phyloP scores from a whole-genome alignment of 1,139 yeast species.

The Kodamaea alishanica region DNA sequence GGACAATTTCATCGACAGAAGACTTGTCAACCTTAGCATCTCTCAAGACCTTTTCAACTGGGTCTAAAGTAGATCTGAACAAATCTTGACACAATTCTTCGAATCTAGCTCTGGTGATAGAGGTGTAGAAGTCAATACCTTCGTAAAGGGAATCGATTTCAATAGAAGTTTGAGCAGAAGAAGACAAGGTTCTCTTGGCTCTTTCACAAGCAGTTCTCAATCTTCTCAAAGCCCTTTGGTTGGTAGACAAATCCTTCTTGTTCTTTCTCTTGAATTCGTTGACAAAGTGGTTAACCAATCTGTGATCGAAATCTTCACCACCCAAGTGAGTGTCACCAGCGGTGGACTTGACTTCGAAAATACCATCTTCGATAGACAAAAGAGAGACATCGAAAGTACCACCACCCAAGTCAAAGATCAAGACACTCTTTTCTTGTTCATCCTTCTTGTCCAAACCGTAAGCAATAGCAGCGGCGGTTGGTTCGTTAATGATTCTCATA shows the following conservation, averaged over 20 bases:
- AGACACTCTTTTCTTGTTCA: slow-evolving; percentile 71
- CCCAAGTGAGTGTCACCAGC: slow-evolving; percentile 99
- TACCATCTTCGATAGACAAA: slow-evolving; percentile 90
- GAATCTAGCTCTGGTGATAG: slow-evolving; percentile 40
- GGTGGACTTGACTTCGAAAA: slow-evolving; percentile 93
- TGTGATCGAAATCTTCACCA: slow-evolving; percentile 69
- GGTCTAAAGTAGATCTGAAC: slow-evolving; percentile 40
- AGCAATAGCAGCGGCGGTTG: slow-evolving; percentile 63
- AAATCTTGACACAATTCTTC: slow-evolving; percentile 39
- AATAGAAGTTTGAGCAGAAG: slow-evolving; percentile 36
- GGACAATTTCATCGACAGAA: slow-evolving; percentile 35
- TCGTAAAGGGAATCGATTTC: slow-evolving; percentile 39
- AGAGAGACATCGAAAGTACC: slow-evolving; percentile 97
- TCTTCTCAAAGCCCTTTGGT: slow-evolving; percentile 40
- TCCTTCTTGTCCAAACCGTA: slow-evolving; percentile 67
- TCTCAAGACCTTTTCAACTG: slow-evolving; percentile 39
- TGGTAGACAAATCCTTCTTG: slow-evolving; percentile 35
- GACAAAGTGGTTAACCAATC: slow-evolving; percentile 41
- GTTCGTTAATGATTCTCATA: slow-evolving; percentile 58
- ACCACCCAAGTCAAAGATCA: slow-evolving; percentile 95
- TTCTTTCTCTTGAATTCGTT: slow-evolving; percentile 39
- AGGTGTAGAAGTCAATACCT: slow-evolving; percentile 39
- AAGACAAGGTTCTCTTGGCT: slow-evolving; percentile 41
- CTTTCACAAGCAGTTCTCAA: slow-evolving; percentile 42
- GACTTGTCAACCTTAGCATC: slow-evolving; percentile 40